Percentiles rank a stretch among this genome's conserved stretches.
These are phyloP conservation scores for Mycena leptocephala DNA, from an alignment of 768 basidiomycete species.

Conservation along the genomic window DNA sequence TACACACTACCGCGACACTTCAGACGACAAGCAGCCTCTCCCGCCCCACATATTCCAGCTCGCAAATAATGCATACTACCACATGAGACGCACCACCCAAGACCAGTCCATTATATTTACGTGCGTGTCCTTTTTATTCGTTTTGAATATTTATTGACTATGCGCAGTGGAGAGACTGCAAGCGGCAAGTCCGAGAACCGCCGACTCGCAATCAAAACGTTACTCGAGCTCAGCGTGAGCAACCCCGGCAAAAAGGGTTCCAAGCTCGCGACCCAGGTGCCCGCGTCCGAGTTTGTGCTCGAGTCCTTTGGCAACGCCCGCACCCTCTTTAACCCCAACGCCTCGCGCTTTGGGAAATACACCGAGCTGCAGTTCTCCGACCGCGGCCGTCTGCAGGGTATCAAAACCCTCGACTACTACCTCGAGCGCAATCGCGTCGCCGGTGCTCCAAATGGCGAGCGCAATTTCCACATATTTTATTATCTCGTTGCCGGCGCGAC, in stretches of 20 bases:
- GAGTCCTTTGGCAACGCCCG: constrained; percentile 96
- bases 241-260: constrained; percentile 95
- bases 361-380: constrained; percentile 98
- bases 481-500: constrained; percentile 95
- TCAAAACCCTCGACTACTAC: constrained; percentile 98
- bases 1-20: constrained; percentile 86
- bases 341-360: constrained; percentile 98
- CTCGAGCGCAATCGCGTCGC: constrained; percentile 94
- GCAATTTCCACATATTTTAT: constrained; percentile 98
- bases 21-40: constrained; percentile 70
- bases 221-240: constrained; percentile 92
- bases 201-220: constrained; percentile 90
- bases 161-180: constrained; percentile 87
- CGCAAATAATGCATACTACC: constrained; percentile 94
- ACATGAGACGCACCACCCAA: constrained; percentile 91
- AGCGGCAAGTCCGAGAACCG: constrained; percentile 96
- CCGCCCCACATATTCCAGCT: constrained; percentile 95
- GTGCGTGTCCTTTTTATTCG: constrained; percentile 65
- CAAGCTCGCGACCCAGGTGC: constrained; percentile 89
- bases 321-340: constrained; percentile 94
- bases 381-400: constrained; percentile 88
- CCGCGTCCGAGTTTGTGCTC: constrained; percentile 95
- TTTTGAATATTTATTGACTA: not conserved
- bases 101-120: constrained; percentile 92
- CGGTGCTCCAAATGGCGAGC: constrained; percentile 89